Base-by-base conservation (phyloP, 2,329 filamentous ascomycete genomes). In the Pestalotiopsis sp. region DNA sequence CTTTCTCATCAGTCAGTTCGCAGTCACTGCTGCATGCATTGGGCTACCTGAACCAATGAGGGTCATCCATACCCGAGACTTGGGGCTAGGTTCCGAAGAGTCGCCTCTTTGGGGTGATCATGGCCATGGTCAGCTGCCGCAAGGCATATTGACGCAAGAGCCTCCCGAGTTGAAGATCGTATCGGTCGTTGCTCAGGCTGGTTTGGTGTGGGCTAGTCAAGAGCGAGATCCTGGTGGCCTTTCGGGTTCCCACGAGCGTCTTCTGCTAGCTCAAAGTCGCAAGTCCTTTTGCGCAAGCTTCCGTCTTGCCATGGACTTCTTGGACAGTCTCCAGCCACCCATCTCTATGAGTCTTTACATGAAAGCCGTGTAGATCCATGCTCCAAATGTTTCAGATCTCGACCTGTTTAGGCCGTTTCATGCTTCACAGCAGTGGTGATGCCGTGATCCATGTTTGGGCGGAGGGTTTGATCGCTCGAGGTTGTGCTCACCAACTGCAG, bases 271-370 rank as follows among this genome's bases (percentile, higher is more conserved):
- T 31, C n/a, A 27, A 20, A 20, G 12, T 17, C 14, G 17, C 70
- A 70, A 72, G 74, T 79, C 74, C 75, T 79, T 14, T 77, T 80
- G 80, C 79, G 81, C 79, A 78, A 74, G 76, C 77, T 79, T 75
- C 81, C 81, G 80, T 78, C 71, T 74, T 74, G 73, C 76, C 75
- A 74, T 76, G 74, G 66, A 73, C 68, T 39, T 13, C 17, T 60
- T 70, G 73, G 70, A 73, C 74, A 73, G 73, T 75, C 75, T 76
- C 76, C 75, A 77, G 75, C 77, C 76, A 80, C 73, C 75, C 72
- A 66, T 63, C 63, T 63, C 27, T 41, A 12, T 13, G 17, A 67
- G 66, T 66, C 66, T 71, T 69, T 69, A 71, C 66, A 66, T 71
- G 72, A 71, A 68, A 74, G 66, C 69, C 71, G 72, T 72, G 70